These are phyloP conservation scores for Limnanthes douglasii DNA, from an alignment of 345 rosid species.

Conservation along the genomic window DNA sequence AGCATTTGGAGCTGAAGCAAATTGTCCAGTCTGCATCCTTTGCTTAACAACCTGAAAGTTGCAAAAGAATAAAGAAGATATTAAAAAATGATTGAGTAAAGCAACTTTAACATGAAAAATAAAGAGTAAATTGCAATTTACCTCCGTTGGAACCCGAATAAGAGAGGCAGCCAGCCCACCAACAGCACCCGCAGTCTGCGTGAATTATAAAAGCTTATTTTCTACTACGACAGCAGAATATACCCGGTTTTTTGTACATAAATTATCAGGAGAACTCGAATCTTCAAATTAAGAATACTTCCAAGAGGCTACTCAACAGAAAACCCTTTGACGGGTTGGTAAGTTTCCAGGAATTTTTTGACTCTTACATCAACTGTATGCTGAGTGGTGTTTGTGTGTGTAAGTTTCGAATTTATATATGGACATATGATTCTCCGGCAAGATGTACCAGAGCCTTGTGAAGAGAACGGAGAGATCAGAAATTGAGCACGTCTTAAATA, in stretches of 20 bases:
- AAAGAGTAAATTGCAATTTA: slow-evolving; percentile 9
- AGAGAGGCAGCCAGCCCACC: slow-evolving; percentile 95
- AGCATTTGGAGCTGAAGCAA: slow-evolving; percentile 70
- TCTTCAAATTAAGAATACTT: slow-evolving; percentile 2
- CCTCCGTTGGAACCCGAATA: slow-evolving; percentile 96
- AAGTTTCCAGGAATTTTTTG: too few species aligned
- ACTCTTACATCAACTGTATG: too few species aligned
- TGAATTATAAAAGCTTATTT: slow-evolving; percentile 5
- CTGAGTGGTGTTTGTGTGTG: too few species aligned
- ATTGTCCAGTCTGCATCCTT: slow-evolving; percentile 94
- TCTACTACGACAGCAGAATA: not conserved
- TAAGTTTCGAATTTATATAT: too few species aligned
- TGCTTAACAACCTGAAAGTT: slow-evolving; percentile 73
- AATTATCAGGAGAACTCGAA: not conserved
- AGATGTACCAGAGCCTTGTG: too few species aligned
- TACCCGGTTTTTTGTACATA: not conserved
- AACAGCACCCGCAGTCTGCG: slow-evolving; percentile 86
- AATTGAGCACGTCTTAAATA: too few species aligned
- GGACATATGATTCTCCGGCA: too few species aligned
- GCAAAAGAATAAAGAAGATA: slow-evolving; percentile 3
- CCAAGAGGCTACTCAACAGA: not conserved
- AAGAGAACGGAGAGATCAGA: too few species aligned
- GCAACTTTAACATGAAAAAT: slow-evolving; percentile 1
- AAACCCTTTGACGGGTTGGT: too few species aligned
- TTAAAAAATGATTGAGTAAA: not conserved